Percentiles rank a stretch among this genome's conserved stretches.
Evolutionary conservation across 306 rosid species (phyloP).

Genomic region (Rosa rugosa): DNA sequence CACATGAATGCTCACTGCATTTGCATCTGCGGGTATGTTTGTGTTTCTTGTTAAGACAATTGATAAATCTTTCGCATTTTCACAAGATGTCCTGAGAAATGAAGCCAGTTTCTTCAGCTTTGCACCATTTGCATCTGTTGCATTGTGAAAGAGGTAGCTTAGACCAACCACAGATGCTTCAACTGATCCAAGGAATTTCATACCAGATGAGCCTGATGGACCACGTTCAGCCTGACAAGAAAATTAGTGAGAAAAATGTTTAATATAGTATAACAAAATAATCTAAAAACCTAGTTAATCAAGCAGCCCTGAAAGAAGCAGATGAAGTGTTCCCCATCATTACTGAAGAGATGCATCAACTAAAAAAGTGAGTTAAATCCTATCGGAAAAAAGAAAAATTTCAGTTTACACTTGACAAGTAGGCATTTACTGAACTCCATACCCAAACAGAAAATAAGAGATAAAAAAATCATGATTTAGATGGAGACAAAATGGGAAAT

Average conservation of each 20-base stretch:
- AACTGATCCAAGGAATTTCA: conserved; percentile 60
- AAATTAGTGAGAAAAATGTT: conserved; percentile 14
- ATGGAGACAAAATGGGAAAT: not conserved
- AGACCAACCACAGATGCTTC: conserved; percentile 75
- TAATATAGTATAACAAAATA: not conserved
- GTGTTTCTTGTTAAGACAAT: conserved; percentile 60
- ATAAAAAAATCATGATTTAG: not conserved
- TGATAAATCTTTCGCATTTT: conserved; percentile 34
- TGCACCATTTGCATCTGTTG: conserved; percentile 55
- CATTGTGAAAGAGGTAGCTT: conserved; percentile 62
- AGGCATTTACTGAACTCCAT: not conserved
- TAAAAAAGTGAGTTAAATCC: not conserved
- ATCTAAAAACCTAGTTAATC: conserved; percentile 7
- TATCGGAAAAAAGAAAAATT: not conserved
- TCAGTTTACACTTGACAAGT: not conserved
- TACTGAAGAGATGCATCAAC: not conserved
- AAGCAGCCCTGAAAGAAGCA: conserved; percentile 17
- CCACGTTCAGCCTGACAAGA: conserved; percentile 33
- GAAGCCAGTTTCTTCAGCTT: conserved; percentile 61
- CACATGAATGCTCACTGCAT: conserved; percentile 72
- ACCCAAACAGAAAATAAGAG: not conserved
- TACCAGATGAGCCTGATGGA: conserved; percentile 34
- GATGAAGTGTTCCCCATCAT: not conserved
- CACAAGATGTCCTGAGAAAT: conserved; percentile 50
- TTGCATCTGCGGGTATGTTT: conserved; percentile 60